These are phyloP conservation scores for Coemansia sp. DNA, from an alignment of 192 early-diverging fungal species.

Conservation along the genomic window DNA sequence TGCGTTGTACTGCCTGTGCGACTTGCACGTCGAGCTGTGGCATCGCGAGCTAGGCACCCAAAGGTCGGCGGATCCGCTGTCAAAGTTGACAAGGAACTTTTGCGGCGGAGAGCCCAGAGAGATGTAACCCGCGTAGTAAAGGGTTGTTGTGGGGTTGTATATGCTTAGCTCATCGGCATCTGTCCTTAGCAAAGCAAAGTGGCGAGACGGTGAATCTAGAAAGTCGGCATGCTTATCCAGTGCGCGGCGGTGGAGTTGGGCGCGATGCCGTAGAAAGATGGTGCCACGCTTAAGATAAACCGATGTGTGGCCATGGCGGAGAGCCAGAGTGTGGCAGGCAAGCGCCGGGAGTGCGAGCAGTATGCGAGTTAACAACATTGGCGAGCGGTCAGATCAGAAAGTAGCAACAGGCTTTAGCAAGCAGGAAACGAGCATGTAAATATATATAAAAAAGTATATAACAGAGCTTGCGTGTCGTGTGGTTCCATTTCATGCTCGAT, in stretches of 20 bases:
- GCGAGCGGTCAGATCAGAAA: not conserved
- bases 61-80: constrained; percentile 71
- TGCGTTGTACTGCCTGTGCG: constrained; percentile 32
- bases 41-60: constrained; percentile 66
- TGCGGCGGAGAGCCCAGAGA: constrained; percentile 66
- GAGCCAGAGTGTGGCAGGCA: not conserved
- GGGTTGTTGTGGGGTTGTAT: constrained; percentile 47
- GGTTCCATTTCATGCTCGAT: not conserved
- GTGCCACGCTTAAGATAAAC: constrained; percentile 33
- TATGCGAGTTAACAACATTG: not conserved
- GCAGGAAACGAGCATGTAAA: not conserved
- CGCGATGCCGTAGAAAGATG: constrained; percentile 45
- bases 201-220: not conserved
- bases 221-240: constrained; percentile 38
- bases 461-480: not conserved
- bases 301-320: constrained; percentile 30
- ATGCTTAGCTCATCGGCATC: not conserved
- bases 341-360: constrained; percentile 7
- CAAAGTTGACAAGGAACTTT: constrained; percentile 67
- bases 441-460: not conserved
- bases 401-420: not conserved
- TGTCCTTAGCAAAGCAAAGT: not conserved
- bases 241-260: constrained; percentile 15
- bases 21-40: constrained; percentile 22
- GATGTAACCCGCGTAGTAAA: constrained; percentile 70